Conservation (phyloP, 495 filamentous ascomycete genomes). For the Aspergillus diversus region DNA sequence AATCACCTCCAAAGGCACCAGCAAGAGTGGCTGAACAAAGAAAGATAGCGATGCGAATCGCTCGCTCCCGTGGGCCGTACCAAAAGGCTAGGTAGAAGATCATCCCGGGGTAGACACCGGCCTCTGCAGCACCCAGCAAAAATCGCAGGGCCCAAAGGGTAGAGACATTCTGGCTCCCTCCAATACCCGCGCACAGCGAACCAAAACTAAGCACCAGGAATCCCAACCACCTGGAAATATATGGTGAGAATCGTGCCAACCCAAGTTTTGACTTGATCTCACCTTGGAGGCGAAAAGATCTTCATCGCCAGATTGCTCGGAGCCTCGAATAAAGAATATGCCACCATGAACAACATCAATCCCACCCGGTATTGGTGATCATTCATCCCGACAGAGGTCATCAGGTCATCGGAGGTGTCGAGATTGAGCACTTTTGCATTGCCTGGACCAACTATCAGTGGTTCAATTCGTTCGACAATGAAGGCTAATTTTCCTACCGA, state of each 20-base stretch:
- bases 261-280: not conserved
- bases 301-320: slow-evolving; percentile 8
- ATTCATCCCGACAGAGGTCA: no score
- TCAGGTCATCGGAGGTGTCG: no score
- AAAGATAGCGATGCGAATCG: slow-evolving; percentile 3
- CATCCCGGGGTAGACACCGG: slow-evolving; percentile 8
- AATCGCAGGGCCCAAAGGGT: not conserved
- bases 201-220: slow-evolving; percentile 4
- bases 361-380: no score
- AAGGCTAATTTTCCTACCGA: no score
- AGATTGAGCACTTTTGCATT: no score
- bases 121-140: slow-evolving; percentile 2
- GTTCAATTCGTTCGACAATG: no score
- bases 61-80: slow-evolving; percentile 1
- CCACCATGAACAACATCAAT: slow-evolving; percentile 3
- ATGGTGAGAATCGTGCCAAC: not conserved
- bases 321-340: slow-evolving; percentile 9
- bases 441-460: no score
- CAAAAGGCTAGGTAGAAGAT: slow-evolving; percentile 10
- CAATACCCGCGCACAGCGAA: not conserved
- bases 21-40: not conserved
- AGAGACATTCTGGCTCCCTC: not conserved
- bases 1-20: not conserved
- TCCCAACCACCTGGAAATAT: slow-evolving; percentile 2
- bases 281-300: not conserved